These are phyloP conservation scores for Lachnellula hyalina DNA, from an alignment of 2,329 filamentous ascomycete genomes.

Conservation along the genomic window DNA sequence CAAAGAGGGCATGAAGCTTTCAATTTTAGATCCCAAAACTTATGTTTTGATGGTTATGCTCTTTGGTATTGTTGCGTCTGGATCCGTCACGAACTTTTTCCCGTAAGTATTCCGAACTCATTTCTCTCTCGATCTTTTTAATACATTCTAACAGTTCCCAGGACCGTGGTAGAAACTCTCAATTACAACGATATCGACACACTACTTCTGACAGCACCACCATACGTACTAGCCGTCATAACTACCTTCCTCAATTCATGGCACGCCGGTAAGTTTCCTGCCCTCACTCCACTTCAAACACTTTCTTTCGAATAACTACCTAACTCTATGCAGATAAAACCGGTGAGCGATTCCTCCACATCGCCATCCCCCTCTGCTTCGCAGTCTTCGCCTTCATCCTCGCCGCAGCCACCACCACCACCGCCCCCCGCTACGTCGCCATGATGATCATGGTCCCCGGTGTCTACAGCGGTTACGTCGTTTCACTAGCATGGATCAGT, in stretches of 20 bases:
- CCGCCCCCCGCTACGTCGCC: constrained; percentile 59
- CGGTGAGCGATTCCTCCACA: constrained; percentile 66
- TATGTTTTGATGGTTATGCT: constrained; percentile 33
- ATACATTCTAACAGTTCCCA: constrained; percentile 31
- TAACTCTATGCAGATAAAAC: constrained; percentile 46
- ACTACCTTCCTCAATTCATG: constrained; percentile 60
- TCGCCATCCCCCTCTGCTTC: constrained; percentile 55
- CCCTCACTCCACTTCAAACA: no score
- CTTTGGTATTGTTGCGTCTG: constrained; percentile 52
- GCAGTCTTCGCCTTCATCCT: constrained; percentile 63
- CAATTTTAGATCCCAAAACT: constrained; percentile 51
- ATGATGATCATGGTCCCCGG: constrained; percentile 69
- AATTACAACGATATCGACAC: constrained; percentile 56
- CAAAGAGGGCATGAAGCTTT: constrained; percentile 44
- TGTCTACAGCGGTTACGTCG: constrained; percentile 62
- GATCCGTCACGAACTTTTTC: constrained; percentile 63
- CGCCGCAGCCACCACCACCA: constrained; percentile 54
- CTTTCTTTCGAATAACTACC: background rate
- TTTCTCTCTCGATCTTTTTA: constrained; percentile 45
- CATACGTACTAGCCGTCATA: constrained; percentile 58
- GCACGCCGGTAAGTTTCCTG: constrained; percentile 45
- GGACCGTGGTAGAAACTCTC: constrained; percentile 62
- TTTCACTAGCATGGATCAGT: constrained; percentile 68
- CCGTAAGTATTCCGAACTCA: constrained; percentile 33
- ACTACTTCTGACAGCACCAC: constrained; percentile 59